phyloP scores from a whole-genome alignment of 106 monocot species.

The Dendrobium huoshanense region DNA sequence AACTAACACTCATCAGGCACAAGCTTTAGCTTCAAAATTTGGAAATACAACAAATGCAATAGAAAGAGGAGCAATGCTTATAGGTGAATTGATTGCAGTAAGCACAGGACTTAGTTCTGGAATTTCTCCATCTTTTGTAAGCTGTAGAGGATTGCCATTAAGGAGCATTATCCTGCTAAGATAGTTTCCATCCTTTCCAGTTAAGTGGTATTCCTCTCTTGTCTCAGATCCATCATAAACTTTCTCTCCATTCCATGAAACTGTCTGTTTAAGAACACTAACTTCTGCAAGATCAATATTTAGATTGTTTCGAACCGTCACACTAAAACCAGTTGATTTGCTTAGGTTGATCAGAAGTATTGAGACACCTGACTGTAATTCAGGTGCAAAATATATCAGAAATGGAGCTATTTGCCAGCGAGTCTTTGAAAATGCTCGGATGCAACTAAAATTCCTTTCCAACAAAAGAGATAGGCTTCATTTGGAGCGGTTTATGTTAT shows the following conservation, averaged over 20 bases:
- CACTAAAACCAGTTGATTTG: conserved; percentile 26
- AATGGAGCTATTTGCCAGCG: not conserved
- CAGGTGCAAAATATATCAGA: not conserved
- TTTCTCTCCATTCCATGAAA: conserved; percentile 51
- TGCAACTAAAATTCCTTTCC: no score
- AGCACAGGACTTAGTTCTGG: conserved; percentile 35
- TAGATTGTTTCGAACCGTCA: conserved; percentile 34
- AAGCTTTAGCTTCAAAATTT: conserved; percentile 42
- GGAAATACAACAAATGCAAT: conserved; percentile 61
- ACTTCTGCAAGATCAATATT: conserved; percentile 19
- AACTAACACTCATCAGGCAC: not conserved
- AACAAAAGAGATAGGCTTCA: no score
- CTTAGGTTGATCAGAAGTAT: conserved; percentile 57
- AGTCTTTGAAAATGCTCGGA: no score
- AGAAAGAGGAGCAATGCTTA: conserved; percentile 43
- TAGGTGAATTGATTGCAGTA: conserved; percentile 19
- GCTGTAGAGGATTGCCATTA: conserved; percentile 51
- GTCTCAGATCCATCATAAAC: conserved; percentile 22
- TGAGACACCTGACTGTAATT: conserved; percentile 33
- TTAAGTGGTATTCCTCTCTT: conserved; percentile 79
- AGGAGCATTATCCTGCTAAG: conserved; percentile 47
- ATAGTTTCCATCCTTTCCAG: conserved; percentile 26
- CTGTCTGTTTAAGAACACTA: conserved; percentile 34
- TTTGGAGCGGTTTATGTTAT: no score
- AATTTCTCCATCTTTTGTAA: conserved; percentile 42